phyloP scores from a whole-genome alignment of 192 early-diverging fungal genomes.

The Geosiphon pyriformis region DNA sequence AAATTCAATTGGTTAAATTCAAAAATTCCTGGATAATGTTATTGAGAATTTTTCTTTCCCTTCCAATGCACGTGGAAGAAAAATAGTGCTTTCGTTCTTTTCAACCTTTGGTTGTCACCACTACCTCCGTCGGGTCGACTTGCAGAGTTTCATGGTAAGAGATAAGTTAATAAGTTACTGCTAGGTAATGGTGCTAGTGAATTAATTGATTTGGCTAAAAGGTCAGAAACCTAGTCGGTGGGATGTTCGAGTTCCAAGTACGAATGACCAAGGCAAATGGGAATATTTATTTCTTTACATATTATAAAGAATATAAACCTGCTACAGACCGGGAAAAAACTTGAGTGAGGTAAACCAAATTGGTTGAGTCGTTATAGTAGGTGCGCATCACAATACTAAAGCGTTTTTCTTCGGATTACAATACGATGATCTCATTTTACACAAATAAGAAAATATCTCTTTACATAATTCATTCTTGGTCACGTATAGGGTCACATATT shows the following conservation, averaged over 20 bases:
- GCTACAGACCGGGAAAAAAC: too few species aligned
- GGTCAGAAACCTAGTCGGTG: constrained; percentile 81
- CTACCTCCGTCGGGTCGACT: constrained; percentile 88
- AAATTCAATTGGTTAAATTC: not conserved
- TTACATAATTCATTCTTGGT: too few species aligned
- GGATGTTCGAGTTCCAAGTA: constrained; percentile 65
- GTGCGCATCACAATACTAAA: too few species aligned
- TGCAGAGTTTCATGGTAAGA: constrained; percentile 74
- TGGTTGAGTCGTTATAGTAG: too few species aligned
- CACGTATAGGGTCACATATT: too few species aligned
- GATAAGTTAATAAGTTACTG: constrained; percentile 61
- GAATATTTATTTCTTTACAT: too few species aligned
- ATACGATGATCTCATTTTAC: too few species aligned
- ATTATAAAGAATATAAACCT: too few species aligned
- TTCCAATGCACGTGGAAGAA: constrained; percentile 78
- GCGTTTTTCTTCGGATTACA: too few species aligned
- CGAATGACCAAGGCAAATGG: too few species aligned
- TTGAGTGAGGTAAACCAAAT: too few species aligned
- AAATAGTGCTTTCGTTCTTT: constrained; percentile 23
- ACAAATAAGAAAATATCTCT: too few species aligned
- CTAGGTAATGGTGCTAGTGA: constrained; percentile 89
- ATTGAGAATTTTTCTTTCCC: constrained; percentile 90
- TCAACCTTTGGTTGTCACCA: constrained; percentile 69
- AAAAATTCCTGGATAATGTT: constrained; percentile 81
- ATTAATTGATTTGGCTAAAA: constrained; percentile 82